Conservation (phyloP, 306 rosid species). For the Cicer cuneatum region DNA sequence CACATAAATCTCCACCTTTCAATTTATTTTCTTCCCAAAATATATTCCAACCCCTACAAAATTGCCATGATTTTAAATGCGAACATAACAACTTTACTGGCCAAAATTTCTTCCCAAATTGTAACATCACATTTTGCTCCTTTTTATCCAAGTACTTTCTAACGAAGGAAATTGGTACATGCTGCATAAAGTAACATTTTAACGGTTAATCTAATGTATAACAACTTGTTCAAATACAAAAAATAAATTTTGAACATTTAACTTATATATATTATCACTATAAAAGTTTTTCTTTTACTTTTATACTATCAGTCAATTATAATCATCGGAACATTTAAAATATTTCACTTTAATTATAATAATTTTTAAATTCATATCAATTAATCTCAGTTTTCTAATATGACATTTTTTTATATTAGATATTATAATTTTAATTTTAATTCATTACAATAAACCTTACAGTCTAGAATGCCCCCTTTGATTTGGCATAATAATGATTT, state of each 20-base stretch:
- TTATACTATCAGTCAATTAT: too few species aligned
- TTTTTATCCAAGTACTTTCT: neutral
- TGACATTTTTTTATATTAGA: too few species aligned
- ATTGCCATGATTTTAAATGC: neutral
- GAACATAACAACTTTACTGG: neutral
- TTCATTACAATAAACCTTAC: constrained; percentile 23
- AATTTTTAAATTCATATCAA: too few species aligned
- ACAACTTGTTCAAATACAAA: too few species aligned
- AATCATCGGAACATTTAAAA: too few species aligned
- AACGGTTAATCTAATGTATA: too few species aligned
- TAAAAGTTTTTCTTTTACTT: too few species aligned
- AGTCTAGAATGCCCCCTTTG: neutral
- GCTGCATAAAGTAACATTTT: constrained; percentile 6
- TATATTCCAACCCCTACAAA: constrained; percentile 31
- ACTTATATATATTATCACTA: too few species aligned
- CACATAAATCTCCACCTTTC: constrained; percentile 39
- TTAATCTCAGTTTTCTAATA: too few species aligned
- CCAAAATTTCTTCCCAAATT: constrained; percentile 26
- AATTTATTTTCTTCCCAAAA: constrained; percentile 28
- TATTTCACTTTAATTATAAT: too few species aligned
- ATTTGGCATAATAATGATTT: neutral
- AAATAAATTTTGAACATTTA: too few species aligned
- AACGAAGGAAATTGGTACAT: neutral
- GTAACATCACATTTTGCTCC: neutral
- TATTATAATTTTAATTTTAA: too few species aligned